Evolutionary conservation across 257 asterid genomes (phyloP).

Genomic region (Ligustrum vulgare): DNA sequence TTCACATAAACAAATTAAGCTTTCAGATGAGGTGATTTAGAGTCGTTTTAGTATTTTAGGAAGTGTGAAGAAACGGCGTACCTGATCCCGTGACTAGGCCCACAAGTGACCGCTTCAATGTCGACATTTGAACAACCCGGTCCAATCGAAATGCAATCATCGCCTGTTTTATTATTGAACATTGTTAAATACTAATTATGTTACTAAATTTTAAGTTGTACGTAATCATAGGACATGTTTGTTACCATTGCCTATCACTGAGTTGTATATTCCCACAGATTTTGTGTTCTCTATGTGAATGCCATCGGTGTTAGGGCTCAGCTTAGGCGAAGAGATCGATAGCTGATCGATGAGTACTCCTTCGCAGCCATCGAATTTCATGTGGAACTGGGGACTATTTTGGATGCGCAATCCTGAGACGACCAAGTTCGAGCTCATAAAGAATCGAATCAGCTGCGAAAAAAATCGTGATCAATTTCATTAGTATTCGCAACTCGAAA

Average conservation of each 20-base stretch:
- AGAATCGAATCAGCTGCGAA: conserved; percentile 75
- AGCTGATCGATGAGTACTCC: conserved; percentile 64
- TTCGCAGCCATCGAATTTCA: conserved; percentile 90
- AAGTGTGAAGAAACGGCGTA: conserved; percentile 20
- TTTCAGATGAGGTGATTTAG: not conserved
- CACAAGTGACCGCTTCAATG: conserved; percentile 82
- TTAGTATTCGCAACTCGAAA: not conserved
- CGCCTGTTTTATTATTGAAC: conserved; percentile 47
- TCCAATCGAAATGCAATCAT: conserved; percentile 94
- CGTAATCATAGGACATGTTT: not conserved
- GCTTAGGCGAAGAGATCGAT: conserved; percentile 78
- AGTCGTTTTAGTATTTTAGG: no score
- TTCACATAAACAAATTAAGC: conserved; percentile 23
- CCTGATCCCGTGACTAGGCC: conserved; percentile 99
- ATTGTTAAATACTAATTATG: not conserved
- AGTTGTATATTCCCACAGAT: conserved; percentile 78
- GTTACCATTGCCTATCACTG: conserved; percentile 72
- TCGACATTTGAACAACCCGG: conserved; percentile 84
- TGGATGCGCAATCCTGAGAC: conserved; percentile 65
- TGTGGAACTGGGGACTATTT: conserved; percentile 89
- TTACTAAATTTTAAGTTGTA: not conserved
- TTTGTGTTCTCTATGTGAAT: conserved; percentile 80
- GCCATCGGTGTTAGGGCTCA: conserved; percentile 96
- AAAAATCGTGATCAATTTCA: not conserved
- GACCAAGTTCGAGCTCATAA: conserved; percentile 86